Evolutionary conservation across 768 basidiomycete genomes (phyloP).

Genomic region (Melanogaster broomeanus): DNA sequence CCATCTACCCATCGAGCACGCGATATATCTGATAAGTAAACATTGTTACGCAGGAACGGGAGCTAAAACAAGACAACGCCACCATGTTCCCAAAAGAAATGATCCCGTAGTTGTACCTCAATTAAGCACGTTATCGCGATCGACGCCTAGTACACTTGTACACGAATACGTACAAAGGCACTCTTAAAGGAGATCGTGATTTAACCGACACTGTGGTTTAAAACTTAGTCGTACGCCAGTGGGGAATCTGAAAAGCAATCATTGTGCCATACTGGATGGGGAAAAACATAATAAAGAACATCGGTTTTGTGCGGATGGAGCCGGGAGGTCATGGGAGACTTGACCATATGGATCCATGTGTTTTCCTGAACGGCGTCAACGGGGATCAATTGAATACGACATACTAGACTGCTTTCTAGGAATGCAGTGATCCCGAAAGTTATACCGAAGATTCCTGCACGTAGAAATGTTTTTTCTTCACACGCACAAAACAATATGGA

Average conservation of each 20-base stretch:
- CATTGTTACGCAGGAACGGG: conserved; percentile 6
- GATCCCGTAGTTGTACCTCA: conserved; percentile 25
- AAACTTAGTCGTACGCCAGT: conserved; percentile 13
- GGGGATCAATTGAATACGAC: conserved; percentile 39
- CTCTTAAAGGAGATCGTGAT: conserved; percentile 56
- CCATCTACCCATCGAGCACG: too few species aligned
- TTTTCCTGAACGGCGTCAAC: conserved; percentile 32
- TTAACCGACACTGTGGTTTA: conserved; percentile 39
- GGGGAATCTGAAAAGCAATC: conserved; percentile 21
- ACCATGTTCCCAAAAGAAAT: conserved; percentile 3
- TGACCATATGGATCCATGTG: conserved; percentile 33
- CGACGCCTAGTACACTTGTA: conserved; percentile 24
- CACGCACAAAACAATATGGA: conserved; percentile 24
- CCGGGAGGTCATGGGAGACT: conserved; percentile 24
- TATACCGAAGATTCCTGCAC: background rate
- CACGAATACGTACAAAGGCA: conserved; percentile 35
- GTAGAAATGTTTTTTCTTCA: conserved; percentile 18
- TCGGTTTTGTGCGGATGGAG: conserved; percentile 17
- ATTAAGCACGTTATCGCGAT: conserved; percentile 30
- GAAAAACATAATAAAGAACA: conserved; percentile 13
- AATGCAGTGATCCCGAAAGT: conserved; percentile 14
- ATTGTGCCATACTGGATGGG: conserved; percentile 4
- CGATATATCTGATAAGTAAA: conserved; percentile 16
- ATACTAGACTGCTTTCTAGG: conserved; percentile 29
- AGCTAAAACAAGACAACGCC: conserved; percentile 11